Conservation (phyloP, 2,329 filamentous ascomycete species). For the Tolypocladium capitatum region DNA sequence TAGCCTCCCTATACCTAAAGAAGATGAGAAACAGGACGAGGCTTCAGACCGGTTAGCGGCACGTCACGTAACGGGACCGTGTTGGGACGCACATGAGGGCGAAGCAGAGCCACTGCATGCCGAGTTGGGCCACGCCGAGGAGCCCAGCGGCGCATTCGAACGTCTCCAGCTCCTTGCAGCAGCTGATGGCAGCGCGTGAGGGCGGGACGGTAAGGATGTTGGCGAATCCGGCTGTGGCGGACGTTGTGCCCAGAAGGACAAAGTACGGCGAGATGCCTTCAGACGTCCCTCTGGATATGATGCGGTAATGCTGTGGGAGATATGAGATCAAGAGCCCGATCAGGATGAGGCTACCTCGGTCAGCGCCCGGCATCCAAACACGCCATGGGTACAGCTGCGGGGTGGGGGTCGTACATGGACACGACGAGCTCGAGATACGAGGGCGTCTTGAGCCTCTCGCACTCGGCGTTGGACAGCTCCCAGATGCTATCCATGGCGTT, state of each 20-base stretch:
- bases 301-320: conserved; percentile 86
- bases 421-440: conserved; percentile 41
- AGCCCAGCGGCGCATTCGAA: conserved; percentile 78
- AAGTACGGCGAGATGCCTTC: conserved; percentile 95
- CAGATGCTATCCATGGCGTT: conserved; percentile 1
- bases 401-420: conserved; percentile 32
- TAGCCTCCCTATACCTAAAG: conserved; percentile 56
- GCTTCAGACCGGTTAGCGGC: conserved; percentile 32
- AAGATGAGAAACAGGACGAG: conserved; percentile 90
- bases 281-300: conserved; percentile 71
- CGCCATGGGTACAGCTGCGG: too few relatives aligned
- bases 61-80: neutral
- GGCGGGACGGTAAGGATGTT: conserved; percentile 85
- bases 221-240: conserved; percentile 74
- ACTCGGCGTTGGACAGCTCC: conserved; percentile 13
- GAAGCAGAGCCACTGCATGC: conserved; percentile 85
- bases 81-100: conserved; percentile 60
- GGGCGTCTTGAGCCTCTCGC: conserved; percentile 38
- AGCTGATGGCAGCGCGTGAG: conserved; percentile 70
- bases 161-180: conserved; percentile 68
- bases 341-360: conserved; percentile 50
- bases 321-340: conserved; percentile 86
- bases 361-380: neutral
- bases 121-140: conserved; percentile 82
- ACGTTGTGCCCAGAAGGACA: conserved; percentile 83